These are phyloP conservation scores for Cardamine occulta DNA, from an alignment of 345 rosid genomes.

Conservation along the genomic window DNA sequence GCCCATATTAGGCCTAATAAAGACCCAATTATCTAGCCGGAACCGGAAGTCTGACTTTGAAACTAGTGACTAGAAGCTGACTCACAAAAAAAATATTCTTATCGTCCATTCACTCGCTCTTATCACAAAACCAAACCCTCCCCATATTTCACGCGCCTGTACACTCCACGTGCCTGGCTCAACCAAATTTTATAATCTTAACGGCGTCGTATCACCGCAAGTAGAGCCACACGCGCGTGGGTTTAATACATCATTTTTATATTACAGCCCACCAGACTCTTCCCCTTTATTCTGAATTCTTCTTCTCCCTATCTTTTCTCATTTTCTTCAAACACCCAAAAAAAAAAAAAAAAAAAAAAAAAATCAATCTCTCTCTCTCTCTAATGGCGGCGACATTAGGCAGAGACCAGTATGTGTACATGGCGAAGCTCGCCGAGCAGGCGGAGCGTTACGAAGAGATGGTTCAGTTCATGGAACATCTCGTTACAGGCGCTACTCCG, in stretches of 20 bases:
- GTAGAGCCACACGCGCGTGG: slow-evolving; percentile 25
- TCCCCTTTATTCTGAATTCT: slow-evolving; percentile 33
- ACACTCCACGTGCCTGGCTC: slow-evolving; percentile 16
- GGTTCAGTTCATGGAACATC: slow-evolving; percentile 91
- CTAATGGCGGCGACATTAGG: slow-evolving; percentile 50
- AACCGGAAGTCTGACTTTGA: background rate
- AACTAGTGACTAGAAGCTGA: slow-evolving; percentile 19
- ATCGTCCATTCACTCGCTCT: slow-evolving; percentile 46
- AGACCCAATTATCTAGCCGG: slow-evolving; percentile 19
- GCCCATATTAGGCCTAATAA: slow-evolving; percentile 1
- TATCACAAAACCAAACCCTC: slow-evolving; percentile 32
- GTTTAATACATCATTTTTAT: background rate
- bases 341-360: background rate
- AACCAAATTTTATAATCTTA: fast-evolving
- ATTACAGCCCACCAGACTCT: slow-evolving; percentile 36
- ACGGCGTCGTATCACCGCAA: background rate
- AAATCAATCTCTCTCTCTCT: background rate
- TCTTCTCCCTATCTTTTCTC: slow-evolving; percentile 6
- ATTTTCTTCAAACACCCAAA: background rate
- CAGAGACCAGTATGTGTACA: slow-evolving; percentile 91
- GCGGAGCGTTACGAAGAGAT: slow-evolving; percentile 99
- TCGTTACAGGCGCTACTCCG: slow-evolving; percentile 79
- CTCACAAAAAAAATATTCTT: slow-evolving; percentile 14
- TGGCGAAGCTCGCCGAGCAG: slow-evolving; percentile 94
- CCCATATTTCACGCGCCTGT: slow-evolving; percentile 3